Base-by-base conservation (phyloP, 148 eudicot genomes). In the Nepenthes gracilis region DNA sequence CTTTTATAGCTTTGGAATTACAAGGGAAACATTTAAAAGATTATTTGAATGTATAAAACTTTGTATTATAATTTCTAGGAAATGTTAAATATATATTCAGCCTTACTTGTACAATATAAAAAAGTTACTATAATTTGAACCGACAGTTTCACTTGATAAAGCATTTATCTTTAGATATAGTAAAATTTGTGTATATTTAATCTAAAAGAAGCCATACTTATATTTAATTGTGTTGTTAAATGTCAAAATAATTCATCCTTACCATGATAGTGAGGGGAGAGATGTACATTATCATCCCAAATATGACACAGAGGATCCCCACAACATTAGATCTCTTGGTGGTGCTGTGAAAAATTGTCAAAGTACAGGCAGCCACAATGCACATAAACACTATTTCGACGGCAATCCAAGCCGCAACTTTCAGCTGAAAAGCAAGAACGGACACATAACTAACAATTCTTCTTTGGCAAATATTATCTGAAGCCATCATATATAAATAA, bases 251-350 rank as follows among this genome's bases (percentile, higher is more conserved):
- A 57, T 35, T 9, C 34, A 33, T 54, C n/a, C 4, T 55, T n/a
- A 62, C 65, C 57, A 62, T 62, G 57, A 62, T 51, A 9, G 65
- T 62, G 35, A 62, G 57, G 34, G 65, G 65, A 4, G 57, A 36
- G n/a, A 49, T 50, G 47, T 62, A 62, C 65, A 62, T 62, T 10
- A 62, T 43, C 35, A 76, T 45, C 13, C 80, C 69, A 64, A 76
- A 72, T 6, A 76, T 58, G 8, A 76, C 80, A 36, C 70, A 51
- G 2, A 67, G 66, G 35, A 72, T 68, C 14, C 80, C 80, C 51
- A 72, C 76, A 50, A 76, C 69, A 47, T 64, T 56, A 36, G 80
- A 67, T 57, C 80, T 68, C 67, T 14, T 64, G 34, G 61, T 43
- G 6, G 76, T 68, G 13, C 73, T 72, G 14, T 76, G 60, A 68